Evolutionary conservation across 495 filamentous ascomycete genomes (phyloP), one percentile per base, ranked within the genome.

Genomic region (Polyplosphaeria fusca): DNA sequence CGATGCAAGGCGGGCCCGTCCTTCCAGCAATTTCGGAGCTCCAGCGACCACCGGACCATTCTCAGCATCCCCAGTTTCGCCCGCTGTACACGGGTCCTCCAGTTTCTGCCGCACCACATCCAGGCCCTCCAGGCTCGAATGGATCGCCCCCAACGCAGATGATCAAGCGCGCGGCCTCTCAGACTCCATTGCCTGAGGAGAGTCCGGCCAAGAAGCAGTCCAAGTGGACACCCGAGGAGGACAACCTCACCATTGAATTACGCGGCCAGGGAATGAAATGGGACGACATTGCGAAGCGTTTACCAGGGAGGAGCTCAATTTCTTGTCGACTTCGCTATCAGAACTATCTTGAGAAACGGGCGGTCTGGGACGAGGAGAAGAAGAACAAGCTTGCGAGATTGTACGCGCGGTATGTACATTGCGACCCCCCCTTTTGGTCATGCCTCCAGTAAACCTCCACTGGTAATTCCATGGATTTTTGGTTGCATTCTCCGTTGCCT

Each of bases 321-420:
- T 91, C 88, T 54, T 98, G 93, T 71, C 84, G 93, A 20, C 78
- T 98, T 39, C 91, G 95, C 62, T 98, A 96, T 71, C 93, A 98
- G 60, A 98, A 98, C 67, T 98, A 97, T 68, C 78, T 96, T 45
- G 94, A 98, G 70, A 80, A 88, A 64, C 74, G 88, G 52, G 85
- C 85, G 58, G 87, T 94, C 63, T 98, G 93, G 93, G 89, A 95
- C 65, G 93, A 98, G 63, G 93, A 96, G 71, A 86, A 87, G 71
- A 96, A 96, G 75, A 93, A 96, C 74, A 95, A 91, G 72, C 80
- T 98, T 16, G 92, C 93, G 28, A 82, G 89, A 58, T 76, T 97
- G 44, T 98, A 98, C 71, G 91, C 96, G 70, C 87, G 94, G 93
- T 96, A 84, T 67, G 81, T 67, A 57, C 44, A 46, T 24, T 20